Evolutionary conservation across 257 asterid species (phyloP).

Genomic region (Schizonepeta tenuifolia): DNA sequence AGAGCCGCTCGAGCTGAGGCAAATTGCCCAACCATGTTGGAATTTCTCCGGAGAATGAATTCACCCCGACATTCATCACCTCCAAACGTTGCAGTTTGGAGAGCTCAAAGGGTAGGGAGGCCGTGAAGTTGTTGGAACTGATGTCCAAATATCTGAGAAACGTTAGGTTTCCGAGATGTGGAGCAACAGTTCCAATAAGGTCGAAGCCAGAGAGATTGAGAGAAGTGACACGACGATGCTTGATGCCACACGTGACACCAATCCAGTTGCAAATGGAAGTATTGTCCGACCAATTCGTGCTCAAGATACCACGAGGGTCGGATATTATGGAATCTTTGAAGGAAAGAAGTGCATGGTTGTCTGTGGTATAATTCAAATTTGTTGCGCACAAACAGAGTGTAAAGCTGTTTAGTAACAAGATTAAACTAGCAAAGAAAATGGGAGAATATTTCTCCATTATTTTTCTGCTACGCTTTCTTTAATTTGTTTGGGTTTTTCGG

Average conservation of each 20-base stretch:
- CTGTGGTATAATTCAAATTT: not conserved
- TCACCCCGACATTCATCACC: not conserved
- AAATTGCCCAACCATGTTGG: not conserved
- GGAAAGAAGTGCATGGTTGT: not conserved
- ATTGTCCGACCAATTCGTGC: not conserved
- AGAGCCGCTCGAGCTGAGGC: not conserved
- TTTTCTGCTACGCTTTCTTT: not conserved
- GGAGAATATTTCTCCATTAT: not conserved
- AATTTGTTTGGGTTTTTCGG: not conserved
- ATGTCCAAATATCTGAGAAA: not conserved
- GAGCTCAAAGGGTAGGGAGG: not conserved
- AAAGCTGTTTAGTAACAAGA: not conserved
- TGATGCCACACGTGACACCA: not conserved
- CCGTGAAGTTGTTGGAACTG: not conserved
- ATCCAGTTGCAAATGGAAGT: not conserved
- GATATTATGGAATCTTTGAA: not conserved
- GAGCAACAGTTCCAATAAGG: not conserved
- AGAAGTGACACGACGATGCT: not conserved
- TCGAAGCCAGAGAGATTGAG: not conserved
- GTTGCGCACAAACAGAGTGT: not conserved
- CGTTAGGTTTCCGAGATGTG: not conserved
- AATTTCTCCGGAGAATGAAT: not conserved
- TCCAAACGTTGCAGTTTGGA: not conserved
- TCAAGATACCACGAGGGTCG: not conserved
- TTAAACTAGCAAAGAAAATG: not conserved